A percentile compares a stretch with the other conserved stretches of the same genome.
Conservation (phyloP, 306 rosid species). For the Spatholobus suberectus region DNA sequence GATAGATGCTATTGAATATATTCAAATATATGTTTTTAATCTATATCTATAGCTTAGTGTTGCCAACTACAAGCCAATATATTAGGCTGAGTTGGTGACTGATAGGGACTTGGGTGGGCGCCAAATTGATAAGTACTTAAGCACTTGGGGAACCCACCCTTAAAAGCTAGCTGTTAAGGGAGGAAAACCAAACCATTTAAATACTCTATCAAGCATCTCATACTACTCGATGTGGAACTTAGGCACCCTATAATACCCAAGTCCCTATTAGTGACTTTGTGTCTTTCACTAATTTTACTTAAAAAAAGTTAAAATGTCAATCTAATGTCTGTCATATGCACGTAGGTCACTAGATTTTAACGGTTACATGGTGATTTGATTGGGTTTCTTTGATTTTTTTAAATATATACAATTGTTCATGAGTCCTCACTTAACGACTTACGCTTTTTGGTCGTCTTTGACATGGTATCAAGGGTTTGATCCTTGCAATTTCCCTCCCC, state of each 20-base stretch:
- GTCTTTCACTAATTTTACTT: neutral
- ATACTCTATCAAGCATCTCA: too few relatives aligned
- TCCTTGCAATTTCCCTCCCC: neutral
- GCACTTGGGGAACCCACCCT: too few relatives aligned
- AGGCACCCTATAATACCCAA: too few relatives aligned
- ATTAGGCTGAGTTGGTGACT: neutral
- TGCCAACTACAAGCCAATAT: neutral
- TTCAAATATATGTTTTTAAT: neutral
- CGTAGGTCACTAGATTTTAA: neutral
- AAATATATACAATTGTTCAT: neutral
- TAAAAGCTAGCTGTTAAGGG: too few relatives aligned
- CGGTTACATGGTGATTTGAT: neutral
- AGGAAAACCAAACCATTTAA: too few relatives aligned
- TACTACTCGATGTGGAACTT: too few relatives aligned
- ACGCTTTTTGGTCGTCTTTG: neutral
- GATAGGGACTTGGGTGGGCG: too few relatives aligned
- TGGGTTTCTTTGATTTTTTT: neutral
- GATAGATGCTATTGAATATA: neutral
- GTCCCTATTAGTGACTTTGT: too few relatives aligned
- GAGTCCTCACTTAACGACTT: neutral
- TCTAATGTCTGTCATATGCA: neutral
- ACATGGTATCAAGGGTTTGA: neutral
- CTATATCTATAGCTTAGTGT: constrained; percentile 4
- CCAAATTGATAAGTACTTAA: too few relatives aligned
- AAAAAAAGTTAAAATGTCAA: neutral